Evolutionary conservation across 2,329 filamentous ascomycete genomes (phyloP), one percentile per base, ranked within the genome.

Genomic region (Neodidymelliopsis sp.): DNA sequence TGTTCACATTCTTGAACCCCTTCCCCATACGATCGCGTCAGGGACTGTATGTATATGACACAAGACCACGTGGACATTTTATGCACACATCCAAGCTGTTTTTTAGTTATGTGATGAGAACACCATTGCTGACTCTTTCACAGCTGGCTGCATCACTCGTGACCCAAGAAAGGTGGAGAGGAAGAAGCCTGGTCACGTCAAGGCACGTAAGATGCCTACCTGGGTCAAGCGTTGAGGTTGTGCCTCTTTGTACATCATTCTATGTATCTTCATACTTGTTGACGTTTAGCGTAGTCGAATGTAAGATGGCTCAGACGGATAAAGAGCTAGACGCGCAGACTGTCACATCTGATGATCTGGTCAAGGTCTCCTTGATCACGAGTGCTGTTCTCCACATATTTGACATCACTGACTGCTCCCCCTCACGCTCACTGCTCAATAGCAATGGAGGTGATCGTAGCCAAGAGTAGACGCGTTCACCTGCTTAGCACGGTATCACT

Each of bases 131-230:
- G 72, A 84, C 74, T 49, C 39, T 53, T 53, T 49, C 42, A 47
- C 74, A 99, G 94, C 93, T 71, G 95, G 95, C 56, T 91, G 89
- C 74, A 84, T 99, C 57, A 95, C 92, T 41, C 88, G 93, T 69
- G 93, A 99, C 78, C 84, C 87, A 49, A 91, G 93, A 78, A 86
- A 82, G 69, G 95, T 99, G 62, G 94, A 99, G 79, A 93, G 94
- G 74, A 99, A 99, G 87, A 97, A 99, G 84, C 85, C 91, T 48
- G 95, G 94, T 63, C 90, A 91, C 69, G 76, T 96, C 78, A 99
- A 99, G 83, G 93, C 94, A 49, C 89, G 94, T 77, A 99, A 99
- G 86, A 95, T 89, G 85, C 93, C 93, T 53, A 84, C 94, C 66
- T 99, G 95, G 94, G 92, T 97, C 82, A 97, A 97, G 85, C 80